Conservation (phyloP, 306 rosid species). For the Cucurbita ficifolia region DNA sequence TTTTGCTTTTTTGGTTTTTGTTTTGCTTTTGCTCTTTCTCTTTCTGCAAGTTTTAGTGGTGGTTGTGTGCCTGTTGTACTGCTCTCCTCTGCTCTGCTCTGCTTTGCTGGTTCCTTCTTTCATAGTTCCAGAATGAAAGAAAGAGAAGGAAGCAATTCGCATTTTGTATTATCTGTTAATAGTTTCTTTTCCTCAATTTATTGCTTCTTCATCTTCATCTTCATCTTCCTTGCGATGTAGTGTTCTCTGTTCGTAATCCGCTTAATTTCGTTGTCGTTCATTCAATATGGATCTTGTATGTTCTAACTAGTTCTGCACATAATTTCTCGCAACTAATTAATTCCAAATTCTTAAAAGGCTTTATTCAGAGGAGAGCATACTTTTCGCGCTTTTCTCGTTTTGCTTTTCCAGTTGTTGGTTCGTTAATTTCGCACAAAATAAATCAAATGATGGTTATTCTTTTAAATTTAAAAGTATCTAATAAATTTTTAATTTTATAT, state of each 20-base stretch:
- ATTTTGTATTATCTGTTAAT: neutral
- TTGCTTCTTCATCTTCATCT: neutral
- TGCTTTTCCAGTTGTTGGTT: too few species aligned
- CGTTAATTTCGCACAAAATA: neutral
- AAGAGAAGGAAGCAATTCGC: conserved; percentile 4
- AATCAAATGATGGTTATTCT: neutral
- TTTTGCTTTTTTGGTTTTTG: neutral
- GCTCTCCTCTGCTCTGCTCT: neutral
- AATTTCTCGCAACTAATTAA: neutral
- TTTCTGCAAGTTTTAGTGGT: neutral
- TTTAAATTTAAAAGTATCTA: too few species aligned
- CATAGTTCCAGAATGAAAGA: neutral
- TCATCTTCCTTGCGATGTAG: neutral
- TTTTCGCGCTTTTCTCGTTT: neutral
- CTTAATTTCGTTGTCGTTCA: neutral
- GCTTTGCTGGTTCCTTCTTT: conserved; percentile 3
- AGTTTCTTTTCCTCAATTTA: neutral
- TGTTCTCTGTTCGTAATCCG: neutral
- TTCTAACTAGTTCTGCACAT: neutral
- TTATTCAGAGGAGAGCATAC: neutral
- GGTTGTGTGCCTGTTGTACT: neutral
- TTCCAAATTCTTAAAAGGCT: neutral
- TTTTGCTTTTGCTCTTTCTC: neutral
- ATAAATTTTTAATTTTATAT: too few species aligned
- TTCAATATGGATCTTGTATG: neutral